phyloP scores from a whole-genome alignment of 1,284 basidiomycete species.

The Moesziomyces globuligerus region DNA sequence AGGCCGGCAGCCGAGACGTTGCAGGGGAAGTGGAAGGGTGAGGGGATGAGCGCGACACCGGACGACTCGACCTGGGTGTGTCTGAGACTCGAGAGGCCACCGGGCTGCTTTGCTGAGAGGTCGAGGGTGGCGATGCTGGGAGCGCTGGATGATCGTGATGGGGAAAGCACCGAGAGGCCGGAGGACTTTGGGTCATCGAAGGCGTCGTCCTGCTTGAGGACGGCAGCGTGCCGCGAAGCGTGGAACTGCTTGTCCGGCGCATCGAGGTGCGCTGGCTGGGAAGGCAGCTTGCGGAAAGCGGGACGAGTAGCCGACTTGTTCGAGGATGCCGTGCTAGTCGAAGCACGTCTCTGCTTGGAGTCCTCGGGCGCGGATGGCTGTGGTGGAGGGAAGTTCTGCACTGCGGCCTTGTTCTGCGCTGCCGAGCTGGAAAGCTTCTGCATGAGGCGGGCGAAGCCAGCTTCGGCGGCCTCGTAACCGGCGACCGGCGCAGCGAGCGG shows the following conservation, averaged over 20 bases:
- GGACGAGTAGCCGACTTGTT: constrained; percentile 3
- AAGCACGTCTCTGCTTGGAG: background rate
- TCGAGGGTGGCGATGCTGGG: constrained; percentile 35
- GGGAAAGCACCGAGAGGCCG: constrained; percentile 35
- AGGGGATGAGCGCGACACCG: constrained; percentile 32
- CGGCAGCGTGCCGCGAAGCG: constrained; percentile 19
- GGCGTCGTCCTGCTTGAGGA: constrained; percentile 20
- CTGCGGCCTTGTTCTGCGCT: constrained; percentile 7
- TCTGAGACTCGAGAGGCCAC: constrained; percentile 29
- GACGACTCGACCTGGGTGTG: constrained; percentile 34
- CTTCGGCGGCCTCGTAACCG: constrained; percentile 24
- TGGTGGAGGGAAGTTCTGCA: background rate
- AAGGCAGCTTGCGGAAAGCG: constrained; percentile 14
- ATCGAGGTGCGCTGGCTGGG: constrained; percentile 6
- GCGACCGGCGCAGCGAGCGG: background rate
- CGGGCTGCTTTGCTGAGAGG: constrained; percentile 34
- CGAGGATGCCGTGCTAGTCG: background rate
- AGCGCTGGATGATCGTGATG: constrained; percentile 25
- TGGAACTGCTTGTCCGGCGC: constrained; percentile 23
- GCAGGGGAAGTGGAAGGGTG: constrained; percentile 30
- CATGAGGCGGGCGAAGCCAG: constrained; percentile 18
- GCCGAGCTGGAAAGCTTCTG: constrained; percentile 25
- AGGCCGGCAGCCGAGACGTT: constrained; percentile 15
- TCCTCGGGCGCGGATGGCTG: background rate
- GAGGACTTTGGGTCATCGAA: constrained; percentile 37